Conservation (phyloP, 1,284 basidiomycete genomes). For the Volvariella surrecta region DNA sequence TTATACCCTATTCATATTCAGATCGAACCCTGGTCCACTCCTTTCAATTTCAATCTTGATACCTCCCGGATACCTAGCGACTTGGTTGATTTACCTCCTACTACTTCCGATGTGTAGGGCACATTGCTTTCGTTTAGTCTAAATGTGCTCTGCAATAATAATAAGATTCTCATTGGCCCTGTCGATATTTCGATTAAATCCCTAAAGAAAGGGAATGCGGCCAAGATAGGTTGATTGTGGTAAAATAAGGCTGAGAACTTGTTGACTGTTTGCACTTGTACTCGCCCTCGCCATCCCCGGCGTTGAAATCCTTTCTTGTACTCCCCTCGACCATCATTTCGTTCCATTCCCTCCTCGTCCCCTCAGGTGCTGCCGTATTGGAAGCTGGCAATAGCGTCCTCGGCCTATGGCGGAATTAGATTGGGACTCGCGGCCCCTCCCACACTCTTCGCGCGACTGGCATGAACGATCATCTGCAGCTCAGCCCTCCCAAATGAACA, state of each 20-base stretch:
- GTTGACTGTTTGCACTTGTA: conserved; percentile 7
- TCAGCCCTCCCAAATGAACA: neutral
- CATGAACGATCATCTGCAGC: conserved; percentile 24
- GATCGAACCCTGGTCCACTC: neutral
- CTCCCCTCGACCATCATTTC: neutral
- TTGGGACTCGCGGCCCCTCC: conserved; percentile 34
- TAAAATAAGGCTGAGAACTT: conserved; percentile 13
- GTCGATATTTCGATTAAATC: too few species aligned
- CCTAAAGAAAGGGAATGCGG: conserved; percentile 5
- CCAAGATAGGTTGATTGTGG: conserved; percentile 11
- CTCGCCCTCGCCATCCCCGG: conserved; percentile 8
- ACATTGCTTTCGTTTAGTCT: too few species aligned
- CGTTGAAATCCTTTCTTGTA: conserved; percentile 4
- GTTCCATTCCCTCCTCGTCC: too few species aligned
- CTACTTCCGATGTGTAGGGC: too few species aligned
- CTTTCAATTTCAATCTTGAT: conserved; percentile 3
- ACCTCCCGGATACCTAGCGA: conserved; percentile 19
- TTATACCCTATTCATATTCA: conserved; percentile 10
- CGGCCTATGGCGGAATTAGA: conserved; percentile 41
- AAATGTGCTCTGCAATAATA: too few species aligned
- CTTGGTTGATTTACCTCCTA: neutral
- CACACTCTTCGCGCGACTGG: conserved; percentile 38
- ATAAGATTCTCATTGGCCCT: too few species aligned
- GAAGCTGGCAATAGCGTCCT: neutral
- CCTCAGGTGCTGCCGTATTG: conserved; percentile 1